Evolutionary conservation across 345 rosid species (phyloP).

Genomic region (Eucalyptus caleyi): DNA sequence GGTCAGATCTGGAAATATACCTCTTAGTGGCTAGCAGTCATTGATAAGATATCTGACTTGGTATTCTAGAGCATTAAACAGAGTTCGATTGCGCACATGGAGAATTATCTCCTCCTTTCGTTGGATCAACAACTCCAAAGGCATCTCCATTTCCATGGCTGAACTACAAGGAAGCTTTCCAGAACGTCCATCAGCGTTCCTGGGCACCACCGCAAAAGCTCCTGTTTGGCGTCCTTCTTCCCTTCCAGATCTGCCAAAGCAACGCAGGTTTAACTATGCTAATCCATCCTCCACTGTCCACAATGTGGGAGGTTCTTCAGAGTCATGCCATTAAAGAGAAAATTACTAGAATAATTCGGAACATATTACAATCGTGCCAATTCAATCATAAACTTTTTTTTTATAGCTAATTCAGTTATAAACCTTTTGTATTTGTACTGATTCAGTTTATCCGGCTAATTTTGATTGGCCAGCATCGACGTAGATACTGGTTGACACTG

Average conservation of each 20-base stretch:
- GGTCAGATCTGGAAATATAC: neutral
- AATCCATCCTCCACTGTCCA: neutral
- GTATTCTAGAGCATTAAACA: neutral
- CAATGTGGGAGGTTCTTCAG: neutral
- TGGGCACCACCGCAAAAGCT: neutral
- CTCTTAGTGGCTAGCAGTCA: neutral
- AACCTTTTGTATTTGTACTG: rapidly evolving
- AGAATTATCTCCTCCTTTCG: neutral
- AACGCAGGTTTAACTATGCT: neutral
- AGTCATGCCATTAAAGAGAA: no score
- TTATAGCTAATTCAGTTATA: rapidly evolving
- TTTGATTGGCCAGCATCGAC: rapidly evolving
- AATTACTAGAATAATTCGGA: rapidly evolving
- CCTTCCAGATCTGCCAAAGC: neutral
- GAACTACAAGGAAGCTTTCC: neutral
- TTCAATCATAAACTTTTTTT: no score
- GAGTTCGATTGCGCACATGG: neutral
- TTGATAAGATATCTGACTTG: neutral
- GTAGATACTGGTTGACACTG: neutral
- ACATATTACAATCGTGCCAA: neutral
- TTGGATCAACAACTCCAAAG: neutral
- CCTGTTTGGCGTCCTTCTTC: neutral
- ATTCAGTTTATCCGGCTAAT: no score
- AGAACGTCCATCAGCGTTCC: neutral
- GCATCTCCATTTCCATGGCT: neutral